Conservation (phyloP, 2,329 filamentous ascomycete species). For the Verticillium dahliae region DNA sequence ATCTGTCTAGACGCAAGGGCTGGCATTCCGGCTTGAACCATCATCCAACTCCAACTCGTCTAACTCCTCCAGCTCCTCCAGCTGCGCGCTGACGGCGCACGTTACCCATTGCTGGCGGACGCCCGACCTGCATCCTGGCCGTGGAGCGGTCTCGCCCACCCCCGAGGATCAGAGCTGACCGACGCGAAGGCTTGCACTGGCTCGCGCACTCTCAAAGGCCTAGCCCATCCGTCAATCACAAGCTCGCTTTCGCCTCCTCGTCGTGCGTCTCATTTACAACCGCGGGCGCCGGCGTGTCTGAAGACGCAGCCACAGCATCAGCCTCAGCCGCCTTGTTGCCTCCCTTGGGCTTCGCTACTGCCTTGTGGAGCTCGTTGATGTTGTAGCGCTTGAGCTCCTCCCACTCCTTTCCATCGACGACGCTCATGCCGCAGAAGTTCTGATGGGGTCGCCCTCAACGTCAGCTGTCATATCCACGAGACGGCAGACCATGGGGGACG, state of each 20-base stretch:
- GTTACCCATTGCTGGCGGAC: not conserved
- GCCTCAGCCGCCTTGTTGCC: not conserved
- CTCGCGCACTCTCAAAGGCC: not conserved
- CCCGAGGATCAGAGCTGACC: not conserved
- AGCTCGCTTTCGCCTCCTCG: not conserved
- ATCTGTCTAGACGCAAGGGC: not conserved
- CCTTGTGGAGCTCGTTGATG: slow-evolving; percentile 63
- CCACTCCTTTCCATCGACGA: slow-evolving; percentile 64
- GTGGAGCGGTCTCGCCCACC: not conserved
- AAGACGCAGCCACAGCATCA: not conserved
- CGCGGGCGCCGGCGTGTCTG: not conserved
- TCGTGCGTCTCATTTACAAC: not conserved
- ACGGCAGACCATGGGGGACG: not conserved
- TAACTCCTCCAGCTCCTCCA: not conserved
- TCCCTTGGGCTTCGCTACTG: slow-evolving; percentile 1
- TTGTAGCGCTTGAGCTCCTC: slow-evolving; percentile 72
- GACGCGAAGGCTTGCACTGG: not conserved
- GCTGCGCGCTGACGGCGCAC: not conserved
- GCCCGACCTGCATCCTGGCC: not conserved
- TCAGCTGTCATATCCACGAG: not conserved
- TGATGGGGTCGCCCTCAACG: slow-evolving; percentile 23
- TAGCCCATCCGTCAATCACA: not conserved
- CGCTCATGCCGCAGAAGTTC: slow-evolving; percentile 73
- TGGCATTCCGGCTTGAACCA: not conserved
- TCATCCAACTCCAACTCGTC: not conserved